These are phyloP conservation scores for Aspergillus bertholletiae DNA, from an alignment of 495 filamentous ascomycete genomes.

Conservation along the genomic window DNA sequence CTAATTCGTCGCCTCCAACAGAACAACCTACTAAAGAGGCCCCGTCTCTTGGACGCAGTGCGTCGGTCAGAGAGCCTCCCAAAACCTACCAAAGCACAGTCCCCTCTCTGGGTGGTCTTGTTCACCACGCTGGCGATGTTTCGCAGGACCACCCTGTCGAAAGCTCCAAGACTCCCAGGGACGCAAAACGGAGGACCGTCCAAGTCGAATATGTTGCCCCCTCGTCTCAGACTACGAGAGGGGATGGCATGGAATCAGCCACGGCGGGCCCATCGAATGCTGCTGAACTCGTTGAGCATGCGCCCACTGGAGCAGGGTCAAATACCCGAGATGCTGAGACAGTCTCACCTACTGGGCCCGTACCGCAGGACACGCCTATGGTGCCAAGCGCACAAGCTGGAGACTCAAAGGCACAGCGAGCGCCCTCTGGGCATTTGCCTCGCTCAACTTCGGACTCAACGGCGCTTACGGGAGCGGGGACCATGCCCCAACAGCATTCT, in stretches of 20 bases:
- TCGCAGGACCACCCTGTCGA: conserved; percentile 63
- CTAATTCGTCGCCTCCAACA: conserved; percentile 35
- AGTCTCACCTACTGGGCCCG: background rate
- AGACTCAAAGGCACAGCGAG: conserved; percentile 31
- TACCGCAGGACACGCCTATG: conserved; percentile 6
- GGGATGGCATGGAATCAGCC: conserved; percentile 36
- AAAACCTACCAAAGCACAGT: conserved; percentile 60
- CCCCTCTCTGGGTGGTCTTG: conserved; percentile 62
- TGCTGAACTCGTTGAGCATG: conserved; percentile 11
- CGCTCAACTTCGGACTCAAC: conserved; percentile 56
- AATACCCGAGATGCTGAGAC: conserved; percentile 9
- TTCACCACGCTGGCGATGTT: conserved; percentile 70
- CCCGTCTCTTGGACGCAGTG: conserved; percentile 72
- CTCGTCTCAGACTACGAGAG: conserved; percentile 71
- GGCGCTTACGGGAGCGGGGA: conserved; percentile 38
- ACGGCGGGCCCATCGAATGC: conserved; percentile 11
- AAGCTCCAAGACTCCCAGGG: conserved; percentile 62
- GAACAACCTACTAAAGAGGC: conserved; percentile 52
- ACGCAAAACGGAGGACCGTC: conserved; percentile 89
- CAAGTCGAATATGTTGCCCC: conserved; percentile 98
- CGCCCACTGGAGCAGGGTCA: conserved; percentile 17
- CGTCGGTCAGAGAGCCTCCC: conserved; percentile 84
- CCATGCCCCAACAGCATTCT: conserved; percentile 44
- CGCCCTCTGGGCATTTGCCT: conserved; percentile 40
- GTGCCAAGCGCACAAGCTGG: conserved; percentile 4